Conservation (phyloP, 306 rosid species). For the Calophaca sinica region DNA sequence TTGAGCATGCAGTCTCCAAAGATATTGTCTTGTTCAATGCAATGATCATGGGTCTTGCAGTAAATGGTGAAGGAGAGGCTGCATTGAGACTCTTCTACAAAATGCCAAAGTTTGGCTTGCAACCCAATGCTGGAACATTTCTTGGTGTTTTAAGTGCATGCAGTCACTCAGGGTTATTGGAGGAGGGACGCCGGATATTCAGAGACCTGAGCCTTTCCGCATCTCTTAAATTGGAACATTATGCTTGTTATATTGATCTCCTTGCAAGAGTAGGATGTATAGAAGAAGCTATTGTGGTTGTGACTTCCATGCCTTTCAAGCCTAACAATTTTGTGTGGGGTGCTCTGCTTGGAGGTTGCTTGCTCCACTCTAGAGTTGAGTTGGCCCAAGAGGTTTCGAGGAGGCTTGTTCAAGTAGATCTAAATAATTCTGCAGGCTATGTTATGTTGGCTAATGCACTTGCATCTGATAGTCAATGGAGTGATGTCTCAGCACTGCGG, state of each 20-base stretch:
- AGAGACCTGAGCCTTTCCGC: slow-evolving; percentile 46
- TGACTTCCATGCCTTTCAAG: slow-evolving; percentile 61
- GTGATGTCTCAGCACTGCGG: slow-evolving; percentile 56
- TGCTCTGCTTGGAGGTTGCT: slow-evolving; percentile 69
- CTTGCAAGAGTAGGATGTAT: slow-evolving; percentile 64
- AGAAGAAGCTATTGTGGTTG: slow-evolving; percentile 65
- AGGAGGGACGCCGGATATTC: slow-evolving; percentile 60
- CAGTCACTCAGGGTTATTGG: slow-evolving; percentile 65
- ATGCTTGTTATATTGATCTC: slow-evolving; percentile 71
- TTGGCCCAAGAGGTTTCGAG: slow-evolving; percentile 61
- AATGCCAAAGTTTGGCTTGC: slow-evolving; percentile 56
- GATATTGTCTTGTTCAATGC: slow-evolving; percentile 70
- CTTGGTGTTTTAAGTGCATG: slow-evolving; percentile 70
- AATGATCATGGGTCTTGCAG: slow-evolving; percentile 77
- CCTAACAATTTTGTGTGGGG: slow-evolving; percentile 72
- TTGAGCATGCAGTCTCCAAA: slow-evolving; percentile 57
- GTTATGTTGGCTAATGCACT: slow-evolving; percentile 71
- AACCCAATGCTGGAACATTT: slow-evolving; percentile 62
- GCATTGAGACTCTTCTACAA: slow-evolving; percentile 61
- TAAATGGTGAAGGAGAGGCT: slow-evolving; percentile 63
- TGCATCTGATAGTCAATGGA: slow-evolving; percentile 62
- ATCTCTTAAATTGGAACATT: slow-evolving; percentile 60
- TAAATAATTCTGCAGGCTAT: slow-evolving; percentile 60
- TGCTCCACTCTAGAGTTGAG: slow-evolving; percentile 65
- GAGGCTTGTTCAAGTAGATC: slow-evolving; percentile 65